A percentile compares a stretch with the other conserved stretches of the same genome.
Evolutionary conservation across 75 land plant genomes (phyloP).

Genomic region (Ceratopteris richardii): DNA sequence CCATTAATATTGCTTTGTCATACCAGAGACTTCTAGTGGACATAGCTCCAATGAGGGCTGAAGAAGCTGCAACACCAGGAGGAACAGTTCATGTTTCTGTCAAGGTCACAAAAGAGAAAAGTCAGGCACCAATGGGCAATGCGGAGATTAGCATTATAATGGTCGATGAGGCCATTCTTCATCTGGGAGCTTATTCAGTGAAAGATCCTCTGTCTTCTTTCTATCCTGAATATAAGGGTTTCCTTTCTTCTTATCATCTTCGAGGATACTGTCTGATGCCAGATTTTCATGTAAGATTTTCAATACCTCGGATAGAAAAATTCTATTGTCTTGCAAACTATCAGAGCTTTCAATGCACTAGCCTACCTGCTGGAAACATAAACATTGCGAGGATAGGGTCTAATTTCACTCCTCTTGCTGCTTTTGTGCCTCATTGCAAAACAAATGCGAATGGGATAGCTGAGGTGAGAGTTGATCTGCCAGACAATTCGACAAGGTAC

Average conservation of each 20-base stretch:
- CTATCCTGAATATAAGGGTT: not conserved
- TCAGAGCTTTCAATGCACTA: too few species aligned
- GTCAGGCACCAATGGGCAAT: not conserved
- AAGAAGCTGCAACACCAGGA: not conserved
- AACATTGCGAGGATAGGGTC: not conserved
- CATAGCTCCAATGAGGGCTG: not conserved
- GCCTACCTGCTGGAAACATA: not conserved
- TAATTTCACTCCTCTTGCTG: not conserved
- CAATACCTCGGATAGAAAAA: not conserved
- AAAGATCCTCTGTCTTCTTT: not conserved
- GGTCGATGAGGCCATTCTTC: constrained; percentile 1
- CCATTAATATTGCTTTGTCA: not conserved
- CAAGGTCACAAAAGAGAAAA: not conserved
- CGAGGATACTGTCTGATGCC: not conserved
- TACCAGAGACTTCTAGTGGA: not conserved
- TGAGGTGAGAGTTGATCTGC: constrained; percentile 1
- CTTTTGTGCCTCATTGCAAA: not conserved
- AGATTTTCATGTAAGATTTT: not conserved
- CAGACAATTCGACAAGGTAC: constrained; percentile 1
- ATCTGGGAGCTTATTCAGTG: not conserved
- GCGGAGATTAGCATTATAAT: not conserved
- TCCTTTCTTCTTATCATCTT: not conserved
- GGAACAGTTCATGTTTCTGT: not conserved
- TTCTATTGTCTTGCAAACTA: too few species aligned
- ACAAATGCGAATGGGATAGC: not conserved